Evolutionary conservation across 805 yeast genomes (phyloP).

Genomic region (Teunomyces panamensis): DNA sequence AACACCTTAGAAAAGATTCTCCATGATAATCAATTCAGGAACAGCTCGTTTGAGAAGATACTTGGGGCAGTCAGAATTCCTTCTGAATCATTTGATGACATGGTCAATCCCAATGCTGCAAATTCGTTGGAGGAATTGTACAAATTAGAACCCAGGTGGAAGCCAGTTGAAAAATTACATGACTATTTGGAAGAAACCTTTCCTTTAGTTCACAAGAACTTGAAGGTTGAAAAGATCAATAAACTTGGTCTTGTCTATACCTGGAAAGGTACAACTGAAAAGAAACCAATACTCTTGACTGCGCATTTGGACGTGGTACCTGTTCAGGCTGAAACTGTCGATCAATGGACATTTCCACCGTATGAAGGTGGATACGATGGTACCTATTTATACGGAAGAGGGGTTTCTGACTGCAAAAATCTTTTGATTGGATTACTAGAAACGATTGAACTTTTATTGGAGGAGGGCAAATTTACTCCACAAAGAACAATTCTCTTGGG

Average conservation of each 20-base stretch:
- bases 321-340: conserved; percentile 35
- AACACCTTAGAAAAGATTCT: conserved; percentile 23
- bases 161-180: conserved; percentile 24
- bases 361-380: conserved; percentile 36
- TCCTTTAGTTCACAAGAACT: conserved; percentile 31
- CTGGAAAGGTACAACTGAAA: conserved; percentile 32
- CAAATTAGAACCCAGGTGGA: conserved; percentile 15
- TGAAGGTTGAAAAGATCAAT: conserved; percentile 33
- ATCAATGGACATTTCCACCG: conserved; percentile 38
- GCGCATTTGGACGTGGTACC: conserved; percentile 46
- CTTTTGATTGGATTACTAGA: conserved; percentile 42
- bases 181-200: conserved; percentile 27
- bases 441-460: conserved; percentile 30
- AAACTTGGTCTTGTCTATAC: conserved; percentile 36
- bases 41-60: conserved; percentile 20
- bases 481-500: conserved; percentile 43
- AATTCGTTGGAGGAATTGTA: conserved; percentile 24
- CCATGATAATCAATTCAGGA: conserved; percentile 22
- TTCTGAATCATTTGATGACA: conserved; percentile 29
- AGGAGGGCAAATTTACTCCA: conserved; percentile 35
- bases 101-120: conserved; percentile 25
- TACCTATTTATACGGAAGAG: conserved; percentile 32
- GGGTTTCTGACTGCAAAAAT: conserved; percentile 39
- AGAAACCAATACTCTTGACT: conserved; percentile 35
- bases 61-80: conserved; percentile 29